Conservation (phyloP, 2,329 filamentous ascomycete genomes). For the Sordariomycetes sp. region DNA sequence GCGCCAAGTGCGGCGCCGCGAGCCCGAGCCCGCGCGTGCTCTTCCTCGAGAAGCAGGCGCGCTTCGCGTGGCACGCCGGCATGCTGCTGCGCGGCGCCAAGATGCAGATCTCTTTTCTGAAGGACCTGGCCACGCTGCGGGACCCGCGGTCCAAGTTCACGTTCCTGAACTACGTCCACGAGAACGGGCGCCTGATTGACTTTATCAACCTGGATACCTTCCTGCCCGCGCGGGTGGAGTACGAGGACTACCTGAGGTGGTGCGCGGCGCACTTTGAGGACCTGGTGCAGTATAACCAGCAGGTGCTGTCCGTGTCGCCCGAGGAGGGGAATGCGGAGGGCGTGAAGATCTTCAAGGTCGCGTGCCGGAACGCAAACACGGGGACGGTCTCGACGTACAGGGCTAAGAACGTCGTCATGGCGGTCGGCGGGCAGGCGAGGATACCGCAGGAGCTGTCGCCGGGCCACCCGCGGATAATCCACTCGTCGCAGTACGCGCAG, state of each 20-base stretch:
- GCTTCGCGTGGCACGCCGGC: conserved; percentile 87
- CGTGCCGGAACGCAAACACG: conserved; percentile 50
- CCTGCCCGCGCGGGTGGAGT: conserved; percentile 75
- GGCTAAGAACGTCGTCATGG: conserved; percentile 55
- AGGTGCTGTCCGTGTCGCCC: conserved; percentile 63
- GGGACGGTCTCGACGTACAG: conserved; percentile 40
- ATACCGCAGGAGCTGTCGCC: conserved; percentile 61
- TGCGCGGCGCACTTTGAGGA: conserved; percentile 71
- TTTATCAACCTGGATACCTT: conserved; percentile 91
- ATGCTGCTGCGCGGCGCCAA: conserved; percentile 89
- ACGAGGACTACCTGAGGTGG: conserved; percentile 93
- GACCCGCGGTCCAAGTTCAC: conserved; percentile 88
- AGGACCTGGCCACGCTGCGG: conserved; percentile 83
- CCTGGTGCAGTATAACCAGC: conserved; percentile 63
- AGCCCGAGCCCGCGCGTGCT: conserved; percentile 56
- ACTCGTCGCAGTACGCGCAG: conserved; percentile 78
- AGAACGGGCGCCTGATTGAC: conserved; percentile 69
- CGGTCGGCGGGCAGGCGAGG: conserved; percentile 50
- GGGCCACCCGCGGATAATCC: conserved; percentile 64
- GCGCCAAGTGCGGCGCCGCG: conserved; percentile 22
- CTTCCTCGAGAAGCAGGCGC: conserved; percentile 76
- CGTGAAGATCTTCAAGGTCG: conserved; percentile 57
- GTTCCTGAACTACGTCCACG: conserved; percentile 87
- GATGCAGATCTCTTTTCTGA: conserved; percentile 98
- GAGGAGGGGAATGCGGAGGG: conserved; percentile 28